Evolutionary conservation across 192 early-diverging fungal species (phyloP).

Genomic region (Pilobolus umbonatus): DNA sequence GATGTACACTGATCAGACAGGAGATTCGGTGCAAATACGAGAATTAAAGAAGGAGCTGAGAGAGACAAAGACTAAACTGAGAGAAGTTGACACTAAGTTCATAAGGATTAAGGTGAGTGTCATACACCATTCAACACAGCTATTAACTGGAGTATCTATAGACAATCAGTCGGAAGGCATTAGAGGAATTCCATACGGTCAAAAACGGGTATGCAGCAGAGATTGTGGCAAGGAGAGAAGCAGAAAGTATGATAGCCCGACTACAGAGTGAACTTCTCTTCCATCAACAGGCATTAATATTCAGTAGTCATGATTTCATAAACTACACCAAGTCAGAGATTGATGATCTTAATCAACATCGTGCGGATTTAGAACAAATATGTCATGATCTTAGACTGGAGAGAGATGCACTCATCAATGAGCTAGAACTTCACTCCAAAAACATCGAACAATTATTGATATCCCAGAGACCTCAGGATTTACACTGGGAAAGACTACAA

Average conservation of each 20-base stretch:
- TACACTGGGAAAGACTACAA: slow-evolving; percentile 12
- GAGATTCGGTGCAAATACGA: neutral
- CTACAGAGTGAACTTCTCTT: slow-evolving; percentile 24
- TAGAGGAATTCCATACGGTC: slow-evolving; percentile 34
- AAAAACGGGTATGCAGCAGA: slow-evolving; percentile 43
- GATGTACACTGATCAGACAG: neutral
- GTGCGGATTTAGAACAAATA: slow-evolving; percentile 8
- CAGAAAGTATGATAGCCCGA: slow-evolving; percentile 21
- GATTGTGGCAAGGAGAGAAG: slow-evolving; percentile 21
- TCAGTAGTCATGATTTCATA: slow-evolving; percentile 1
- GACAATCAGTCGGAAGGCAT: slow-evolving; percentile 35
- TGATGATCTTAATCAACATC: neutral
- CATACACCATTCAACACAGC: neutral
- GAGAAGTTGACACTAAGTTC: slow-evolving; percentile 23
- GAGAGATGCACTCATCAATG: slow-evolving; percentile 6
- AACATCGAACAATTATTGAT: slow-evolving; percentile 6
- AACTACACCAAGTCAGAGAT: slow-evolving; percentile 19
- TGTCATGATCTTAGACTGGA: slow-evolving; percentile 9
- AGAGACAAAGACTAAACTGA: slow-evolving; percentile 15
- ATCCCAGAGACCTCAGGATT: slow-evolving; percentile 8
- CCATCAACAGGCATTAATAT: slow-evolving; percentile 21
- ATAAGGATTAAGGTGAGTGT: slow-evolving; percentile 31
- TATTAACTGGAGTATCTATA: slow-evolving; percentile 7
- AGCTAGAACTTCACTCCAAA: slow-evolving; percentile 9
- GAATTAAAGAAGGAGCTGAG: slow-evolving; percentile 21